Evolutionary conservation across 2,329 filamentous ascomycete species (phyloP), one percentile per base, ranked within the genome.

Genomic region (Colletotrichum shisoi): DNA sequence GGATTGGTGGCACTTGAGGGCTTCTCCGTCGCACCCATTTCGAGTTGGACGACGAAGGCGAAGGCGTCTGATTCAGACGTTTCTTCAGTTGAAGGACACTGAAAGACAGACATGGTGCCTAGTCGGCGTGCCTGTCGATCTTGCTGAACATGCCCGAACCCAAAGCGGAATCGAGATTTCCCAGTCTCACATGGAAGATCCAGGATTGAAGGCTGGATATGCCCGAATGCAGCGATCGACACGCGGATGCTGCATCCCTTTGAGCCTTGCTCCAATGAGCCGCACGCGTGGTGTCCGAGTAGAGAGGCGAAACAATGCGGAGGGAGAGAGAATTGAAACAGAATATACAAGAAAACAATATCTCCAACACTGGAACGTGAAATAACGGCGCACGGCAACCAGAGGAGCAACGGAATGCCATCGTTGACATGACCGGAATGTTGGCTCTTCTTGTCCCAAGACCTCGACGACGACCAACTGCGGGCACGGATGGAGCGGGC

Each of bases 211-310:
- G 54, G 53, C 27, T 40, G 17, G 34, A 27, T n/a, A 13, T 62
- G 58, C 34, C 62, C 42, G 61, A 59, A 65, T 51, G 65, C 65
- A 54, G 61, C 65, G 65, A 68, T 68, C 61, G 65, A 44, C 65
- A 46, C 9, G 17, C 53, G 59, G 27, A 31, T 54, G 61, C 61
- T 59, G 64, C 61, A 34, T 49, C 34, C 31, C 64, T 37, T 52
- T 59, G 45, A 19, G 19, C 27, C n/a, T 37, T 54, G 42, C 21
- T 44, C 42, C 44, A 59, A 45, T 51, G 27, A 60, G 34, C 61
- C 37, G 61, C 64, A 58, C 45, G 63, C 48, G 34, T 59, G 19
- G n/a, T 13, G 44, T 49, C 62, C 48, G 44, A 45, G 61, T 40
- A 49, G 37, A 58, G 34, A 24, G 8, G 27, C 27, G 8, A 17